Base-by-base conservation (phyloP, 257 asterid genomes). In the Leonotis leonurus region DNA sequence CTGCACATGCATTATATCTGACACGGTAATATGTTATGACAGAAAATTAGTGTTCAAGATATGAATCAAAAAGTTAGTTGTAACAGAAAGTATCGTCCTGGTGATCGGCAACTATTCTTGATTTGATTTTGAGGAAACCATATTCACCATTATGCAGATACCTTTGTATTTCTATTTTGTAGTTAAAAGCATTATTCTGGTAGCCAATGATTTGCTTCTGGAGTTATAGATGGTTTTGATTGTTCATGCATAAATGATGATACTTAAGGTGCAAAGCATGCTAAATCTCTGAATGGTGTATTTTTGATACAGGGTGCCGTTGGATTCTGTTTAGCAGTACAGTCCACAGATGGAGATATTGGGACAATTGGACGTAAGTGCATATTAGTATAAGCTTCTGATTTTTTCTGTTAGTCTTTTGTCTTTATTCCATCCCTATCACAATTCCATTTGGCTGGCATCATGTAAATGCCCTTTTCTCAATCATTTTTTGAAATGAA, bases 311-410 rank as follows among this genome's bases (percentile, higher is more conserved):
- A 89, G 97, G 97, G 92, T 67, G 84, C 89, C 30, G 75, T 73
- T 82, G 97, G 97, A 67, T 84, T 84, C 76, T 89, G 97, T 81
- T 79, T 89, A 65, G 97, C 97, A 13, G 35, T 89, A 63, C 89
- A 89, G 73, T 77, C 83, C 24, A 48, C 79, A 22, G 82, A 77
- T 29, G 79, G 57, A 35, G 76, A 70, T 65, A 68, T 84, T 20
- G 97, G 95, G 60, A 86, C 89, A 57, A 73, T 86, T 67, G 95
- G 97, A 81, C 97, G 97, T 89, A 85, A 89, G 95, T 56, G 26
- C 44, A 56, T 21, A 36, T 50, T 56, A 41, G 55, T 22, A 51
- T 12, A 56, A 63, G 40, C 39, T 63, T 49, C 22, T 24, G 27
- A 52, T 36, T 65, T 48, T 10, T 61, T 55, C 25, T 20, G 41